Evolutionary conservation across 306 rosid species (phyloP), one percentile per base, ranked within the genome.

Genomic region (Fagus sylvatica): DNA sequence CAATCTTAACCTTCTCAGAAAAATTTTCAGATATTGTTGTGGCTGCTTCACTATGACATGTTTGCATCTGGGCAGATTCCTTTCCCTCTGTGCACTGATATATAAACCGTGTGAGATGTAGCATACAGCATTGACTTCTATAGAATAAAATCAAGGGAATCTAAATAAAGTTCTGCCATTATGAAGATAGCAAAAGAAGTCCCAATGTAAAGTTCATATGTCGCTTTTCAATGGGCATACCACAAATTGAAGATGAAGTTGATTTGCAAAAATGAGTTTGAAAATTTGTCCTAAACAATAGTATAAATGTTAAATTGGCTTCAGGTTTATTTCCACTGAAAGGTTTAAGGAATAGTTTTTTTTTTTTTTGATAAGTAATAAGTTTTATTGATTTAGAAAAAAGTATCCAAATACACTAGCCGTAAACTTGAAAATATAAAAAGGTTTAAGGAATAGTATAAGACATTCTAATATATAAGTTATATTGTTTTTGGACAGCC

Each of bases 31-130:
- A 56, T 39, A 69, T 42, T 64, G 72, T 75, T 49, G n/a, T 42
- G 66, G 74, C 81, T 22, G 69, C 83, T 70, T 80, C 86, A 80
- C 72, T 39, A 53, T 41, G 61, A 51, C 57, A 79, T 8, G 76
- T 72, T 69, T 78, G 73, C 28, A 48, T 78, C 55, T 67, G 9
- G 22, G 56, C 59, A 51, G 53, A 54, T 68, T 71, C 79, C 61
- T 76, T 72, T 60, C 75, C 87, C 54, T 84, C 84, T 32, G 3
- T 74, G 43, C 74, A 28, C 93, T 90, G 87, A 61, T 59, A 34
- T 73, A 85, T 36, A 79, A 78, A 83, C 59, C 40, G 74, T n/a
- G 48, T 76, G 22, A 87, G n/a, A 41, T 78, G 54, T 6, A 49
- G 62, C 33, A 49, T 57, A 55, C 28, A 39, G 30, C 53, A 34